These are phyloP conservation scores for Xerocomellus intermedius DNA, from an alignment of 768 basidiomycete genomes.

Conservation along the genomic window DNA sequence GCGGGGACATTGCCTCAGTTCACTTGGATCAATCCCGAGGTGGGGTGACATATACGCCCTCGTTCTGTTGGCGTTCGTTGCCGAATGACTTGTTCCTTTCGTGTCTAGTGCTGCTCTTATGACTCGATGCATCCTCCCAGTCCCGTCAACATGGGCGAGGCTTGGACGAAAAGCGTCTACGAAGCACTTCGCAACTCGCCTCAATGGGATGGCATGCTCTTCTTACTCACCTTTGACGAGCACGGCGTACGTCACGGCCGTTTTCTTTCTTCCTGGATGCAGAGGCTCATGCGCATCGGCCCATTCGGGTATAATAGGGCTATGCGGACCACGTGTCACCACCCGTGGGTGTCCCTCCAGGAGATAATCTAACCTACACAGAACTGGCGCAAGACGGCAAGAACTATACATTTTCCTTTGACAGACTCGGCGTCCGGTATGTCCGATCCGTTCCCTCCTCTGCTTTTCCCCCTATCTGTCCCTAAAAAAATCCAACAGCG, in stretches of 20 bases:
- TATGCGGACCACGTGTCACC: constrained; percentile 26
- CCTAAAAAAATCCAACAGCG: background rate
- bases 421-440: constrained; percentile 26
- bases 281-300: background rate
- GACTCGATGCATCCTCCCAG: constrained; percentile 29
- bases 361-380: constrained; percentile 24
- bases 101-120: constrained; percentile 21
- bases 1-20: constrained; percentile 26
- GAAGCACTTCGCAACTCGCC: constrained; percentile 25
- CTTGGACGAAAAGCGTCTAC: constrained; percentile 23
- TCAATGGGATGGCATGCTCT: constrained; percentile 21
- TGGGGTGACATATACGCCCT: background rate
- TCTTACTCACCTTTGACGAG: constrained; percentile 28
- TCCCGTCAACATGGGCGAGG: constrained; percentile 26
- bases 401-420: constrained; percentile 21
- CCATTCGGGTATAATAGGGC: constrained; percentile 14
- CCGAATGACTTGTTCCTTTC: background rate
- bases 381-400: constrained; percentile 18
- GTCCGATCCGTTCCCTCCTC: background rate
- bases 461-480: background rate
- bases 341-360: constrained; percentile 21
- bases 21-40: constrained; percentile 29
- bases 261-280: background rate
- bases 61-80: background rate
- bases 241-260: constrained; percentile 17